Conservation (phyloP, 2,329 filamentous ascomycete genomes). For the Aspergillus intermedius region DNA sequence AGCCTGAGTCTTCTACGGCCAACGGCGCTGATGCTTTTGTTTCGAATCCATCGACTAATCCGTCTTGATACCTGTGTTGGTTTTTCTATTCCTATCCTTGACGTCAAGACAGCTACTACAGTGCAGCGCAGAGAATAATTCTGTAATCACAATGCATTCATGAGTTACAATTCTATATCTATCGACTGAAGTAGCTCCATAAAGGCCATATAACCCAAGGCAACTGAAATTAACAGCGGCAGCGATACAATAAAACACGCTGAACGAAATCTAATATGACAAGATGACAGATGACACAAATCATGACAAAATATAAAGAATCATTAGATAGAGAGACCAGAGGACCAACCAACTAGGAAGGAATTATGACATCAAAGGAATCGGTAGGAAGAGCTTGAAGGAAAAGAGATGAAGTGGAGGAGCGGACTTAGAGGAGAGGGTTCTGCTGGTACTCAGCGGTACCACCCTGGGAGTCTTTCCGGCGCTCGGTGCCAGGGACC, state of each 20-base stretch:
- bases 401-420: neutral
- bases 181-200: too few species aligned
- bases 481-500: constrained; percentile 29
- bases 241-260: neutral
- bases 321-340: neutral
- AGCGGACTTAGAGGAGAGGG: constrained; percentile 50
- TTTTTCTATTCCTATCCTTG: neutral
- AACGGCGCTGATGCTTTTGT: neutral
- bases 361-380: neutral
- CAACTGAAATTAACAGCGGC: too few species aligned
- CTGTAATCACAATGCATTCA: neutral
- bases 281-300: neutral
- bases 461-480: constrained; percentile 42
- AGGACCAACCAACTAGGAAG: neutral
- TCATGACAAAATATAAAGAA: neutral
- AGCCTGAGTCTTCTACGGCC: constrained; percentile 1
- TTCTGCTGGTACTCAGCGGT: constrained; percentile 56
- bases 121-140: neutral
- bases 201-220: too few species aligned
- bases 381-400: neutral
- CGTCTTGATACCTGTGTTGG: neutral
- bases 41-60: neutral
- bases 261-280: too few species aligned
- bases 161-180: too few species aligned
- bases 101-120: neutral